phyloP scores from a whole-genome alignment of 2,329 filamentous ascomycete species.

The Cladophialophora bantiana region DNA sequence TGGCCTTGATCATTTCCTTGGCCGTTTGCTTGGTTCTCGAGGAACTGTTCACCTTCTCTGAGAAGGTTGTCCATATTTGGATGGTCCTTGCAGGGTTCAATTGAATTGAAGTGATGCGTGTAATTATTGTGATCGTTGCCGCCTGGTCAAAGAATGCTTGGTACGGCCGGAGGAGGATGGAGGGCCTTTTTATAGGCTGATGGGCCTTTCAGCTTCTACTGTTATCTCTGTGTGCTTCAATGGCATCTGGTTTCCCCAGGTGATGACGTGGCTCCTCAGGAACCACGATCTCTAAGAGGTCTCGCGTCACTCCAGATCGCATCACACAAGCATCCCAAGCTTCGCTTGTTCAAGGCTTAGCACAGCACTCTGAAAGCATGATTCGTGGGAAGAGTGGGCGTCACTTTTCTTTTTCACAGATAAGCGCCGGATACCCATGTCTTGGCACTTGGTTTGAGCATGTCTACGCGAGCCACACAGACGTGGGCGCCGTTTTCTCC shows the following conservation, averaged over 20 bases:
- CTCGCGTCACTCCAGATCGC: not conserved
- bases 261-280: conserved; percentile 8
- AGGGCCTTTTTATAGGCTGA: not conserved
- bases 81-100: not conserved
- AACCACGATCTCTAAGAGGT: not conserved
- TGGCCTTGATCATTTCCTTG: conserved; percentile 1
- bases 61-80: conserved; percentile 8
- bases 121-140: not conserved
- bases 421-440: not conserved
- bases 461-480: conserved; percentile 2
- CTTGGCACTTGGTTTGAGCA: not conserved
- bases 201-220: not conserved
- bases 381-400: not conserved
- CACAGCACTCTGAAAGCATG: not conserved
- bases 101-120: not conserved
- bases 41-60: conserved; percentile 13
- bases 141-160: not conserved
- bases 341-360: conserved; percentile 13
- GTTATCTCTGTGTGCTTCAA: not conserved
- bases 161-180: not conserved
- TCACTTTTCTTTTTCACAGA: not conserved
- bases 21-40: conserved; percentile 6
- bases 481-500: not conserved
- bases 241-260: not conserved
- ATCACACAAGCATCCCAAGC: conserved; percentile 20